A percentile compares a stretch with the other conserved stretches of the same genome.
phyloP scores from a whole-genome alignment of 2,329 filamentous ascomycete species.

The Phialophora expanda region DNA sequence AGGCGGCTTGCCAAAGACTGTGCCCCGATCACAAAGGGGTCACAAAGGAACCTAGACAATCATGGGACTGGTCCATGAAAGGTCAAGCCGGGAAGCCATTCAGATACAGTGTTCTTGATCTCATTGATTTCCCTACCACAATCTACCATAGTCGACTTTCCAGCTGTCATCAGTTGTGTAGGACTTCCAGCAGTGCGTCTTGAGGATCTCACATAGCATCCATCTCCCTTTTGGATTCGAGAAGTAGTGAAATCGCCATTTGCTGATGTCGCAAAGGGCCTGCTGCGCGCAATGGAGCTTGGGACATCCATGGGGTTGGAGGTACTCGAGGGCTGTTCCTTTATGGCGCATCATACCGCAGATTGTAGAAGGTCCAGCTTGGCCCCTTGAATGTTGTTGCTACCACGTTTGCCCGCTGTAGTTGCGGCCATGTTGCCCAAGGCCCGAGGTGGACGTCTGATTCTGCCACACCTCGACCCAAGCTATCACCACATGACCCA shows the following conservation, averaged over 20 bases:
- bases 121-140: no score
- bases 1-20: background rate
- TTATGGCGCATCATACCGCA: no score
- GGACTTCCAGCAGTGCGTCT: no score
- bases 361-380: background rate
- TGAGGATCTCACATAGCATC: no score
- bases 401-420: background rate
- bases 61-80: background rate
- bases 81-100: background rate
- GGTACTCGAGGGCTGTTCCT: no score
- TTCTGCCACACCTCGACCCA: slow-evolving; percentile 1
- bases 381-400: background rate
- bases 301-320: no score
- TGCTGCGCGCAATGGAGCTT: no score
- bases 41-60: background rate
- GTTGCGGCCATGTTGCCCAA: background rate
- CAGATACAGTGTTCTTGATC: background rate
- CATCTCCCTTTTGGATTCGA: no score
- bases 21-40: background rate
- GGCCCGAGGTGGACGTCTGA: background rate
- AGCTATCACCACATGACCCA: background rate
- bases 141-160: no score
- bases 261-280: no score
- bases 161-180: no score
- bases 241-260: no score